Evolutionary conservation across 306 rosid species (phyloP).

Genomic region (Inga oerstediana): DNA sequence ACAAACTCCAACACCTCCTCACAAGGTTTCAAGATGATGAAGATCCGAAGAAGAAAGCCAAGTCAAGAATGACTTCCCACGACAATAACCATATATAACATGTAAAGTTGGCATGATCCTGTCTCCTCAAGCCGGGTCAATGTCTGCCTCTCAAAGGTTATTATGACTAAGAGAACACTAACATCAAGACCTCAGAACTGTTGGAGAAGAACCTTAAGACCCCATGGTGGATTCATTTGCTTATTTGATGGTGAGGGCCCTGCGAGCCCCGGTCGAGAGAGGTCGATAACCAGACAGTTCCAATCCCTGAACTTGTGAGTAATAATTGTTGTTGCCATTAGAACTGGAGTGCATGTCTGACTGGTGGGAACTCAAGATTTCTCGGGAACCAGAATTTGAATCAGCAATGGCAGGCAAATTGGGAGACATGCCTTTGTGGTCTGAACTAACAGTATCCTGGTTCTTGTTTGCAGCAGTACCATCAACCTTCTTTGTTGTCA

Average conservation of each 20-base stretch:
- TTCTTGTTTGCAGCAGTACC: background rate
- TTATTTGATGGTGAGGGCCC: slow-evolving; percentile 3
- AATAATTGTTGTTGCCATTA: background rate
- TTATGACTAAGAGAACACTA: background rate
- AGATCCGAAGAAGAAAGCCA: background rate
- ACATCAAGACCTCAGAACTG: background rate
- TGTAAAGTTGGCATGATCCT: background rate
- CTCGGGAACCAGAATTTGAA: background rate
- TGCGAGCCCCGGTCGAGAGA: background rate
- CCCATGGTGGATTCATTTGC: background rate
- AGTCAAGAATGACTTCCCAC: background rate
- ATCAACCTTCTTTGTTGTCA: slow-evolving; percentile 35
- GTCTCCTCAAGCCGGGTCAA: background rate
- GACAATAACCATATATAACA: background rate
- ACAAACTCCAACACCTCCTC: background rate
- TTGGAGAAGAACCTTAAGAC: background rate
- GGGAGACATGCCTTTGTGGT: background rate
- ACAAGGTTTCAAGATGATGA: background rate
- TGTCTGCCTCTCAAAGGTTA: background rate
- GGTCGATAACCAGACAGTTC: background rate
- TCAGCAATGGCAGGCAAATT: background rate
- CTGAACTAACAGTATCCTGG: background rate
- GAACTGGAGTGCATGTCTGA: background rate
- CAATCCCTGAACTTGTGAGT: background rate
- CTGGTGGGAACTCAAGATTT: background rate